phyloP scores from a whole-genome alignment of 1,284 basidiomycete species.

The Termitomyces sp. region DNA sequence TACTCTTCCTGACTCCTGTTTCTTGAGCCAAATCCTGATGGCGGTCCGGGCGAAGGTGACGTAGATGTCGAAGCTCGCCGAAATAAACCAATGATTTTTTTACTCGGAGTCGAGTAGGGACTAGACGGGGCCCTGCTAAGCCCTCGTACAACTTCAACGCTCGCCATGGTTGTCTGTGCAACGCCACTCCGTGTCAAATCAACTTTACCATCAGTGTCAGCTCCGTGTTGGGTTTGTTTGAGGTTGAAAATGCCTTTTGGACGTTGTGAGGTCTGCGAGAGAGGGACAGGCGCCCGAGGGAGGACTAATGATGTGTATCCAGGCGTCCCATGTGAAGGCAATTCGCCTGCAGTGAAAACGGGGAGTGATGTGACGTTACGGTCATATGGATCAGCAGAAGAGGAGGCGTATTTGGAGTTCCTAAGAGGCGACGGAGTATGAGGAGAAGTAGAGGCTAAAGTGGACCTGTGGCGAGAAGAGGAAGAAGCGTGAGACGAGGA shows the following conservation, averaged over 20 bases:
- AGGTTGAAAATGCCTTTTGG: constrained; percentile 12
- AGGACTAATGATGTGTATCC: constrained; percentile 71
- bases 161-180: constrained; percentile 83
- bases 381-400: constrained; percentile 17
- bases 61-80: constrained; percentile 13
- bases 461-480: constrained; percentile 7
- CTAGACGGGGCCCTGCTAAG: constrained; percentile 22
- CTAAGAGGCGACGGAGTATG: constrained; percentile 11
- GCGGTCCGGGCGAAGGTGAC: constrained; percentile 6
- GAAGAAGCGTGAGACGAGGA: constrained; percentile 11
- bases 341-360: constrained; percentile 24
- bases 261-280: constrained; percentile 22
- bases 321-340: constrained; percentile 51
- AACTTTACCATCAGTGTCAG: constrained; percentile 39
- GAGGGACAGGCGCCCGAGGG: constrained; percentile 51
- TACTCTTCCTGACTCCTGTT: constrained; percentile 13
- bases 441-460: constrained; percentile 4
- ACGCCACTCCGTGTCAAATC: constrained; percentile 72
- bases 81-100: constrained; percentile 18
- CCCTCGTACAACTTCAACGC: constrained; percentile 71
- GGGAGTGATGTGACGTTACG: constrained; percentile 21
- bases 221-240: neutral
- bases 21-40: constrained; percentile 5
- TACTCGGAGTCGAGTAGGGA: constrained; percentile 11
- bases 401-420: constrained; percentile 21